Percentiles rank a stretch among this genome's conserved stretches.
These are phyloP conservation scores for Cenococcum geophilum DNA, from an alignment of 495 filamentous ascomycete genomes.

Conservation along the genomic window DNA sequence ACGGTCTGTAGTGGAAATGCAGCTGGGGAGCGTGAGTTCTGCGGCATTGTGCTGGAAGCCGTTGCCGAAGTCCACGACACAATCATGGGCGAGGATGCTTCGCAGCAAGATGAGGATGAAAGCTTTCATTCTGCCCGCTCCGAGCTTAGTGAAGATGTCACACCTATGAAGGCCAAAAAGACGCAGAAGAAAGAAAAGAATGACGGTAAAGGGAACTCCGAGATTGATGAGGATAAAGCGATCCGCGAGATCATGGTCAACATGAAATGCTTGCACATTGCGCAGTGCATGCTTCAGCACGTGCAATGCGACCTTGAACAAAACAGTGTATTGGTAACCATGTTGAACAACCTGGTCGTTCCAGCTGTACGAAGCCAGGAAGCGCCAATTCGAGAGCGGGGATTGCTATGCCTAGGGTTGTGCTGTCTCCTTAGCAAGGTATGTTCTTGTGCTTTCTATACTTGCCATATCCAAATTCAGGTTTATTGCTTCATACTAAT, in stretches of 20 bases:
- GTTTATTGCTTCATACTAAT: background rate
- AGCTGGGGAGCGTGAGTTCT: constrained; percentile 87
- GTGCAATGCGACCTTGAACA: constrained; percentile 76
- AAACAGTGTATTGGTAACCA: constrained; percentile 80
- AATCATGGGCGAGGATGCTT: constrained; percentile 50
- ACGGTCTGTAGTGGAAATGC: constrained; percentile 70
- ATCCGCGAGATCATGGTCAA: constrained; percentile 90
- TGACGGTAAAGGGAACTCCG: constrained; percentile 47
- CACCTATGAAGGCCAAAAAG: constrained; percentile 47
- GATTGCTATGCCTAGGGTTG: constrained; percentile 81
- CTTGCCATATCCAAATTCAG: no score
- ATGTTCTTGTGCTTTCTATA: constrained; percentile 20
- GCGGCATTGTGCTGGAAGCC: constrained; percentile 83
- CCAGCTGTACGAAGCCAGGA: constrained; percentile 91
- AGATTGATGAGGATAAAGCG: constrained; percentile 72
- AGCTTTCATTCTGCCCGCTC: constrained; percentile 75
- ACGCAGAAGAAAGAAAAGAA: constrained; percentile 24
- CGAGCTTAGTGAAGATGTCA: constrained; percentile 57
- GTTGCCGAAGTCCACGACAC: constrained; percentile 94
- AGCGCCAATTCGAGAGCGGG: constrained; percentile 83
- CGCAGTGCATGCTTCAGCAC: constrained; percentile 94
- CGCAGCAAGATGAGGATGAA: constrained; percentile 47
- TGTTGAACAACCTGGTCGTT: constrained; percentile 94
- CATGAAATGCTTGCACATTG: constrained; percentile 96
- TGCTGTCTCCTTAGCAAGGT: constrained; percentile 85